Percentiles rank a stretch among this genome's conserved stretches.
Conservation (phyloP, 495 filamentous ascomycete species). For the Hypoxylon fragiforme region DNA sequence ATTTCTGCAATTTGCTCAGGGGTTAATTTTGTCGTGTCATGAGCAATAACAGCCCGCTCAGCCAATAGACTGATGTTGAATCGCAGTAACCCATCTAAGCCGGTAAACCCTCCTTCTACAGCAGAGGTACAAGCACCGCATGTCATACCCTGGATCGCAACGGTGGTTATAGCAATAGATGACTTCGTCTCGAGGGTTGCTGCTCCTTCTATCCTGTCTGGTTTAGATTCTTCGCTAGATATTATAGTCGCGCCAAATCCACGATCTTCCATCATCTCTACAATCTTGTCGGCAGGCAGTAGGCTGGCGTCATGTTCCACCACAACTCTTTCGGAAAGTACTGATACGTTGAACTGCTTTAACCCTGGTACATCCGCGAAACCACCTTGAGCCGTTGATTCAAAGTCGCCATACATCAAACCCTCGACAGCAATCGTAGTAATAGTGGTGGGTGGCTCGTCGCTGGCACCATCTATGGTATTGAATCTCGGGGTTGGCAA, state of each 20-base stretch:
- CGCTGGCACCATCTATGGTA: conserved; percentile 34
- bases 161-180: conserved; percentile 68
- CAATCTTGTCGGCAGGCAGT: conserved; percentile 70
- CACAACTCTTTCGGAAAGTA: conserved; percentile 90
- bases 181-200: conserved; percentile 20
- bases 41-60: conserved; percentile 85
- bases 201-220: conserved; percentile 39
- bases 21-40: conserved; percentile 69
- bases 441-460: conserved; percentile 49
- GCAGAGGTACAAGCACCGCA: conserved; percentile 94
- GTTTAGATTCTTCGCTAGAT: conserved; percentile 46
- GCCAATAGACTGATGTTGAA: conserved; percentile 96
- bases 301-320: conserved; percentile 76
- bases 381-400: conserved; percentile 82
- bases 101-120: conserved; percentile 78
- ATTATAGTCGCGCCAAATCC: conserved; percentile 90
- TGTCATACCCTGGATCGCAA: conserved; percentile 96
- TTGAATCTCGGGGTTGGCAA: conserved; percentile 32
- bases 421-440: conserved; percentile 87
- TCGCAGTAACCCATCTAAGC: conserved; percentile 72
- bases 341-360: conserved; percentile 86
- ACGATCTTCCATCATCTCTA: conserved; percentile 83
- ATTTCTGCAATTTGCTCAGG: conserved; percentile 79
- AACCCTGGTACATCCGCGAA: conserved; percentile 79
- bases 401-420: conserved; percentile 98